Base-by-base conservation (phyloP, 2,329 filamentous ascomycete species). In the Botryosphaeria dothidea region DNA sequence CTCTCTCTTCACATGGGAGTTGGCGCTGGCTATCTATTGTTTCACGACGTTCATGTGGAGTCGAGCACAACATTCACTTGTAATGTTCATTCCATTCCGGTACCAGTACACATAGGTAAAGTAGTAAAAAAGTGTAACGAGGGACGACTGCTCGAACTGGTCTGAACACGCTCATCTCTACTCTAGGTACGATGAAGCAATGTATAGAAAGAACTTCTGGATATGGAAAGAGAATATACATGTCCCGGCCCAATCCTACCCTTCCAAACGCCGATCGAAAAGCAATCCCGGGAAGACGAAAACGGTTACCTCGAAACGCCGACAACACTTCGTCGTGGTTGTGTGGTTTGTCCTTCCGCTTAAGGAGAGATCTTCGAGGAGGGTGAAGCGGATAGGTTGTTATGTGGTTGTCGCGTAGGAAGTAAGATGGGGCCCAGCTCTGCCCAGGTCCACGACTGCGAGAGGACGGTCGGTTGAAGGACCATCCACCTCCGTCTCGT, bases 361-460 rank as follows among this genome's bases (percentile, higher is more conserved):
- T 34, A 41, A 41, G 17, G 38, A 15, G 38, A 41, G 5, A 13
- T 11, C 4, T 41, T n/a, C 27, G 46, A 46, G 25, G 56, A 60
- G 34, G 29, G 56, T 21, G 9, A 23, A 45, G 41, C 56, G 56
- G 36, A 25, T 19, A 17, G 15, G 9, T 11, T 49, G 36, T 43
- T 19, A 8, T 17, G 31, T 34, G 27, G 56, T 60, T 60, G 56
- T 60, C 56, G 56, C 56, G 56, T 4, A 34, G 43, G 56, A 60
- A 60, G 56, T 46, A 45, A 56, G 19, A 57, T 31, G 56, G 56
- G 56, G 56, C 56, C 56, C 56, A 45, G 19, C n/a, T 45, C 19
- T 34, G 23, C 56, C 17, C n/a, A 41, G 56, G 56, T 46, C 56
- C 56, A 60, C 56, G 56, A 46, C 56, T 60, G 56, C 56, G 56